Evolutionary conservation across 192 early-diverging fungal species (phyloP).

Genomic region (Rhizophagus clarus): DNA sequence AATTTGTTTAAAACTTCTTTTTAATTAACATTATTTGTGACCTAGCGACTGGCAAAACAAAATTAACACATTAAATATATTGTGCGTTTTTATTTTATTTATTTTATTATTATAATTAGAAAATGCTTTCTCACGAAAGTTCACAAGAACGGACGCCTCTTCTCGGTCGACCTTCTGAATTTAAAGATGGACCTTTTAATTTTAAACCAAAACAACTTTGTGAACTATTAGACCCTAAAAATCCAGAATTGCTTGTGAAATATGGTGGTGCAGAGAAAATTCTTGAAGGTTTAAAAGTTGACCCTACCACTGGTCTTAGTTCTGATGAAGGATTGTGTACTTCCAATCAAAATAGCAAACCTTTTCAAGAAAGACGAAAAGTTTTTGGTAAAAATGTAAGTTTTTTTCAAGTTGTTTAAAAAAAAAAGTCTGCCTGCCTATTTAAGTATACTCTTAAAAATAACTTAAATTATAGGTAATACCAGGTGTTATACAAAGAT

Average conservation of each 20-base stretch:
- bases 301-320: conserved; percentile 60
- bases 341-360: too few species aligned
- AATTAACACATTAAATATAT: too few species aligned
- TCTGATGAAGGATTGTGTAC: conserved; percentile 44
- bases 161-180: too few species aligned
- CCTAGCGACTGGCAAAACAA: too few species aligned
- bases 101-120: background rate
- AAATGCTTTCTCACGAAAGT: background rate
- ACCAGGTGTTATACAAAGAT: conserved; percentile 53
- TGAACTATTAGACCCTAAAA: conserved; percentile 67
- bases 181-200: too few species aligned
- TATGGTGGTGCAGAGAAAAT: conserved; percentile 63
- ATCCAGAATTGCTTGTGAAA: conserved; percentile 55
- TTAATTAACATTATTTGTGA: too few species aligned
- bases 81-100: too few species aligned
- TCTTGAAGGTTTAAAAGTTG: conserved; percentile 61
- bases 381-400: conserved; percentile 49
- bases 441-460: too few species aligned
- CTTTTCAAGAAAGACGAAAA: conserved; percentile 46
- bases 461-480: conserved; percentile 38
- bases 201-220: conserved; percentile 57
- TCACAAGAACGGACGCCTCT: background rate
- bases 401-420: background rate
- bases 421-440: too few species aligned
- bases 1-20: too few species aligned